Base-by-base conservation (phyloP, 495 filamentous ascomycete genomes). In the Penicillium malachiteum region DNA sequence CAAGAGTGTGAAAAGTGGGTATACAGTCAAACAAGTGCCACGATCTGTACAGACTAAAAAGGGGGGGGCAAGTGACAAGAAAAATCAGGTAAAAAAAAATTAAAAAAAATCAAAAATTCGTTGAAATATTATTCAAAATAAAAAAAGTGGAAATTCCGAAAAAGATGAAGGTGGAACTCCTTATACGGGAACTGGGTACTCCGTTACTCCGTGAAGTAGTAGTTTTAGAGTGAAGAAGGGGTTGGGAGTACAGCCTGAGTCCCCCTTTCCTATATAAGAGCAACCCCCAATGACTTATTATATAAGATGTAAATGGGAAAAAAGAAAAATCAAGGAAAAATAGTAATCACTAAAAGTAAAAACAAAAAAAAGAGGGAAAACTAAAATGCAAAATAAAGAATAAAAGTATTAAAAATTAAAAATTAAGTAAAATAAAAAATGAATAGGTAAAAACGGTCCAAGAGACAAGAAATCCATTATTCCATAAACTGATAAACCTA, bases 1-100 rank as follows among this genome's bases (percentile, higher is more conserved):
- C 57, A 66, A 66, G 64, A 52, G 55, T 47, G 62, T 58, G 52
- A 67, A 68, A 68, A 65, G 59, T 66, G 59, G 63, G 63, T 60
- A 66, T 46, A 46, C 34, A 63, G 62, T 59, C 54, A 60, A 64
- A 58, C 60, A 55, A 60, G 48, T 58, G 55, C 60, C 57, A 60
- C 58, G 54, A 58, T 54, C 56, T 52, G 50, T 58, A 58, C 56
- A 53, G 44, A 30, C 35, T 39, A 57, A 48, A 54, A 48, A 49
- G 55, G 55, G 52, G 34, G 48, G 35, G 35, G 42, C 39, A 37
- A 48, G 18, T 16, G 35, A 26, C 11, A 37, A 50, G 32, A 30
- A 30, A 49, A 21, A 45, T 56, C 18, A 26, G 10, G 30, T 34
- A 49, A 30, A 38, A 39, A 44, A 26, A n/a, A 47, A 56, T 45